A percentile compares a stretch with the other conserved stretches of the same genome.
Evolutionary conservation across 2,329 filamentous ascomycete genomes (phyloP).

Genomic region (Penicillium olsonii): DNA sequence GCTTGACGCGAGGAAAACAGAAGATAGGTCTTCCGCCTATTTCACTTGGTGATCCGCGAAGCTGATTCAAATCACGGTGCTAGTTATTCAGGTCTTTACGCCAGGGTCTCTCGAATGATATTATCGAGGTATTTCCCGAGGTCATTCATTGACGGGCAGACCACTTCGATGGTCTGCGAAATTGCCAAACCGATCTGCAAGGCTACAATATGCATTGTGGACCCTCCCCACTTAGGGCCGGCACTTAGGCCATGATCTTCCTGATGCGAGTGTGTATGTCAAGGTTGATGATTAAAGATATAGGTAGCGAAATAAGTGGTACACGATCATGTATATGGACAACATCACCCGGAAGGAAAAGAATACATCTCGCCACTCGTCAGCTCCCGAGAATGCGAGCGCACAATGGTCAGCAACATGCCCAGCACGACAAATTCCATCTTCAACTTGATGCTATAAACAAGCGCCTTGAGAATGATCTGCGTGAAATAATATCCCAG

Average conservation of each 20-base stretch:
- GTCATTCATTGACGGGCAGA: too few relatives aligned
- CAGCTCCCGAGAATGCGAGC: not conserved
- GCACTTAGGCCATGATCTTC: not conserved
- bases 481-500: slow-evolving; percentile 38
- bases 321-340: not conserved
- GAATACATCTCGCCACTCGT: slow-evolving; percentile 1
- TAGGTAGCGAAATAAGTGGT: not conserved
- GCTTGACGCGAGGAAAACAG: too few relatives aligned
- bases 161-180: too few relatives aligned
- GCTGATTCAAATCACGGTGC: too few relatives aligned
- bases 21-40: too few relatives aligned
- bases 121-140: too few relatives aligned
- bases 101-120: too few relatives aligned
- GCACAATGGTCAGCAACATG: slow-evolving; percentile 34
- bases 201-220: not conserved
- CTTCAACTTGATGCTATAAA: slow-evolving; percentile 44
- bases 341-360: not conserved
- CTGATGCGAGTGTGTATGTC: not conserved
- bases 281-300: not conserved
- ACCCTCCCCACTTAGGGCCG: not conserved
- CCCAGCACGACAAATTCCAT: slow-evolving; percentile 57
- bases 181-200: not conserved
- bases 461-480: slow-evolving; percentile 34
- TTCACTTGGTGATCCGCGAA: too few relatives aligned
- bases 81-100: too few relatives aligned